A percentile compares a stretch with the other conserved stretches of the same genome.
Evolutionary conservation across 768 basidiomycete species (phyloP).

Genomic region (Mycena epipterygia): DNA sequence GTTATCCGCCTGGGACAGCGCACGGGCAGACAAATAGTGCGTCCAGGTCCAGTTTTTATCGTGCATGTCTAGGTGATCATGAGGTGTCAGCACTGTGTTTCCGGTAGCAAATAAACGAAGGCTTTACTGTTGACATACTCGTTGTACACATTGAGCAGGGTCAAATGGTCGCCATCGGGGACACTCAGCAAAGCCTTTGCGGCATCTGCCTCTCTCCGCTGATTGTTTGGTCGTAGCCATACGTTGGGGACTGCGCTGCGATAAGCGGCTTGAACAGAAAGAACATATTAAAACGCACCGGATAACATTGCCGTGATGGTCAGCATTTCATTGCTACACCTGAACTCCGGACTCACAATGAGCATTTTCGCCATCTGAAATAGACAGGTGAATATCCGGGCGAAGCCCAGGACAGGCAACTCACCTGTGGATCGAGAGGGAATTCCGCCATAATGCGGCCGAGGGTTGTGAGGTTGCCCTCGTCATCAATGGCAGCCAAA

Average conservation of each 20-base stretch:
- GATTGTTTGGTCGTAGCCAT: slow-evolving; percentile 97
- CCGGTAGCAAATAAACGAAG: slow-evolving; percentile 78
- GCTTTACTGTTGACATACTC: slow-evolving; percentile 86
- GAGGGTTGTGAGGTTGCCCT: slow-evolving; percentile 91
- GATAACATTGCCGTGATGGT: slow-evolving; percentile 97
- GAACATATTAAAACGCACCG: slow-evolving; percentile 58
- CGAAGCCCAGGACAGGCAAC: neutral
- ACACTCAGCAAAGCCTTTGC: slow-evolving; percentile 99
- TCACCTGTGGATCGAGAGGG: slow-evolving; percentile 96
- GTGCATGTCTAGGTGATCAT: slow-evolving; percentile 63
- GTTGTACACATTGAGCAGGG: slow-evolving; percentile 93
- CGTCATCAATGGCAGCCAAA: slow-evolving; percentile 94
- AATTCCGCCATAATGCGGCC: slow-evolving; percentile 99
- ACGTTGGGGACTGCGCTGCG: slow-evolving; percentile 77
- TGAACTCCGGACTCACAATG: slow-evolving; percentile 93
- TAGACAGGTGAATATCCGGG: slow-evolving; percentile 96
- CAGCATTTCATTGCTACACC: slow-evolving; percentile 94
- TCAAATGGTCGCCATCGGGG: slow-evolving; percentile 96
- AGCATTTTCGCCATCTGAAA: slow-evolving; percentile 96
- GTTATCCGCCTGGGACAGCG: slow-evolving; percentile 92
- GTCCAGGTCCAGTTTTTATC: slow-evolving; percentile 93
- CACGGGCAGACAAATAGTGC: slow-evolving; percentile 86
- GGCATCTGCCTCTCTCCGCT: slow-evolving; percentile 97
- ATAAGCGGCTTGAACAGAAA: neutral
- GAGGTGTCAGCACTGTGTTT: slow-evolving; percentile 87